Base-by-base conservation (phyloP, 1,284 basidiomycete species). In the Puccinia coronata region DNA sequence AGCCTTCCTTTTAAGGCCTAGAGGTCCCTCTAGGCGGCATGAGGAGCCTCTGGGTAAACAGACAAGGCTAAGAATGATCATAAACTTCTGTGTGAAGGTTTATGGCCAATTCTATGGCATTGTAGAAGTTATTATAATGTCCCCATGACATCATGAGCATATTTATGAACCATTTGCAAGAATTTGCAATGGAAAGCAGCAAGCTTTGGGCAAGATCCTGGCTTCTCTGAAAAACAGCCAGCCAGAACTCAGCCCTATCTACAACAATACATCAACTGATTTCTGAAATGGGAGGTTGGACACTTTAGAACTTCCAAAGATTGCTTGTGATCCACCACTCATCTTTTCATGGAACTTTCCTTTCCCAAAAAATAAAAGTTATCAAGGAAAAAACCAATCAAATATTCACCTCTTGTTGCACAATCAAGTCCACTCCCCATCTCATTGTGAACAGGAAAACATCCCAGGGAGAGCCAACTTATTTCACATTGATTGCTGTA, bases 381-480 rank as follows among this genome's bases (percentile, higher is more conserved):
- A 47, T 39, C 36, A 41, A 47, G 9, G 63, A 67, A 9, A 41
- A 67, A 67, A 23, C 41, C 2, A 41, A 67, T 25, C 23, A n/a
- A 16, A 43, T 23, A 43, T 67, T 67, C 20, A 47, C 47, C 63
- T 67, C 63, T 47, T 67, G 63, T 47, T n/a, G 63, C 5, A 67
- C 63, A 25, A 67, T 67, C 63, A 67, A 67, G 47, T 43, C 63
- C 41, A 28, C 63, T 47, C 63, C 34, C 28, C 63, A 41, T 11
- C 34, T 67, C 14, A 47, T 67, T 9, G 11, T 34, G 20, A 39
- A 25, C 11, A 41, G 63, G 9, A 67, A 67, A 43, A 47, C 43
- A 14, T 67, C 41, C 14, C 41, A 28, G 16, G 41, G 41, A 1
- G 12, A 39, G 20, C 8, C 63, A 12, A 47, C 63, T 11, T 67